These are phyloP conservation scores for Tephrocybe sp. DNA, from an alignment of 768 basidiomycete genomes.

Conservation along the genomic window DNA sequence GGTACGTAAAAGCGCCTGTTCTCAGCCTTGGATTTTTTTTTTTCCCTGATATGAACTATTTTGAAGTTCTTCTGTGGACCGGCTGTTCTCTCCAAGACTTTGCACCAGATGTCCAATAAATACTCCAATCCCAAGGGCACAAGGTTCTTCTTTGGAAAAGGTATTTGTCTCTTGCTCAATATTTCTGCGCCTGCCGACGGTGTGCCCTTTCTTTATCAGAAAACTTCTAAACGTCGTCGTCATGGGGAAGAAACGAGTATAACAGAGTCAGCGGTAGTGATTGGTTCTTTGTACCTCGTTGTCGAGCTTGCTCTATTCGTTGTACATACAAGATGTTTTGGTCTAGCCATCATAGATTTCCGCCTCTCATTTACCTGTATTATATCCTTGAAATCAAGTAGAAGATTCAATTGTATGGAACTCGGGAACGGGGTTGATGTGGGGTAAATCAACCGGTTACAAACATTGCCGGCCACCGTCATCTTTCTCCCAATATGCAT, in stretches of 20 bases:
- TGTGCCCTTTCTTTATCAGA: conserved; percentile 19
- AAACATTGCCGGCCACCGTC: conserved; percentile 5
- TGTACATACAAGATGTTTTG: neutral
- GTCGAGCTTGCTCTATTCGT: conserved; percentile 8
- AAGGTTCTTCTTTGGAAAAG: conserved; percentile 90
- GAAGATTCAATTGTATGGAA: neutral
- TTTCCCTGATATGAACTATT: neutral
- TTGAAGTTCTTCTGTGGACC: conserved; percentile 86
- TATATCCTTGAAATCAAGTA: neutral
- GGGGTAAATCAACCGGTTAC: conserved; percentile 1
- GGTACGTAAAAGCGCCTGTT: conserved; percentile 36
- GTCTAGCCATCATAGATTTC: neutral
- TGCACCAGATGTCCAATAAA: conserved; percentile 83
- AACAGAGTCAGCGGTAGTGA: neutral
- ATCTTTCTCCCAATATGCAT: conserved; percentile 12
- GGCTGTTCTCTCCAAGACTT: conserved; percentile 57
- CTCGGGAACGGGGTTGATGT: neutral
- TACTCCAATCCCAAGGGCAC: conserved; percentile 78
- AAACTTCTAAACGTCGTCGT: conserved; percentile 31
- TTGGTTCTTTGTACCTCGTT: neutral
- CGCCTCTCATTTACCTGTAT: too few species aligned
- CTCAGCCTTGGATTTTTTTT: neutral
- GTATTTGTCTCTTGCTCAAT: conserved; percentile 25
- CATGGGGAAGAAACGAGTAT: neutral
- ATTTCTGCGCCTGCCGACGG: neutral